These are phyloP conservation scores for Eucalyptus pauciflora DNA, from an alignment of 345 rosid genomes.

Conservation along the genomic window DNA sequence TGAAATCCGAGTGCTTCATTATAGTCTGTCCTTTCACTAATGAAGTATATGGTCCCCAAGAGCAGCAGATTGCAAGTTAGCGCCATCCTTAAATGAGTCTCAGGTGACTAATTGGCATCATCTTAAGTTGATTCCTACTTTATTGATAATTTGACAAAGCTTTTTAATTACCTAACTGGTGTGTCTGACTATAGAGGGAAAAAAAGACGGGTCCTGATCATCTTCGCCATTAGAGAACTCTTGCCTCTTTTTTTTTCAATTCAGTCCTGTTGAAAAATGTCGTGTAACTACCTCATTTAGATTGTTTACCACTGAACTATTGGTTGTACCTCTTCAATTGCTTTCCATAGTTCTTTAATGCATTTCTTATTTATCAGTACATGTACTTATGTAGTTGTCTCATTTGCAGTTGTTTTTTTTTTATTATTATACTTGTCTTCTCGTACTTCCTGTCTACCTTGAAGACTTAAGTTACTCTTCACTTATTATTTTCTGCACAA, in stretches of 20 bases:
- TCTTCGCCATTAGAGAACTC: background rate
- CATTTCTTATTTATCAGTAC: background rate
- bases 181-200: background rate
- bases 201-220: background rate
- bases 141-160: background rate
- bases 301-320: background rate
- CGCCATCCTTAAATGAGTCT: background rate
- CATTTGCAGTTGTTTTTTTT: background rate
- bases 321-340: background rate
- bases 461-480: background rate
- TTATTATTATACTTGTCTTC: background rate
- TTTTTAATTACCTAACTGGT: background rate
- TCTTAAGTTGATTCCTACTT: background rate
- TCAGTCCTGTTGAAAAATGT: background rate
- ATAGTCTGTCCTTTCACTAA: background rate
- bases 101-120: background rate
- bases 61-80: background rate
- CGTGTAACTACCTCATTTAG: background rate
- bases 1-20: background rate
- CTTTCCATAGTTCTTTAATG: background rate
- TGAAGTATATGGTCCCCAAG: background rate
- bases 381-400: background rate
- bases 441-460: background rate
- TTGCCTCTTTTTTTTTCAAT: fast-evolving
- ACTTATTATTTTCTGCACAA: background rate